These are phyloP conservation scores for Hansfordia pulvinata DNA, from an alignment of 2,329 filamentous ascomycete genomes.

Conservation along the genomic window DNA sequence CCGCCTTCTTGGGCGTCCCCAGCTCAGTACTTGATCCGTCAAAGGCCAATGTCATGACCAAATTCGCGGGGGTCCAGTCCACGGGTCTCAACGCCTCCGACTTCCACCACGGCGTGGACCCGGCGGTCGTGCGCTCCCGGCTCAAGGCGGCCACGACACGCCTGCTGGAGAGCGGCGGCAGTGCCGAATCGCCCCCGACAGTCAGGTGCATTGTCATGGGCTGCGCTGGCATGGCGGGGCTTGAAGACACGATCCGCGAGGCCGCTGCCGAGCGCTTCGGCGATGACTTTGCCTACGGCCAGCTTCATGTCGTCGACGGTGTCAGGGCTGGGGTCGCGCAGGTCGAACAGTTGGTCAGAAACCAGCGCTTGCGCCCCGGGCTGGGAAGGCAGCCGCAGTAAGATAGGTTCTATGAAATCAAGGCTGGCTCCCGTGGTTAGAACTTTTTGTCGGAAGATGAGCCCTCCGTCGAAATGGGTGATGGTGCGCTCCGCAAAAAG, in stretches of 20 bases:
- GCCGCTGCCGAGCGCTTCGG: slow-evolving; percentile 55
- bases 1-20: slow-evolving; percentile 50
- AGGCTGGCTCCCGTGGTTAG: too few species aligned
- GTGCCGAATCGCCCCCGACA: too few species aligned
- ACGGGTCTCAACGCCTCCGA: slow-evolving; percentile 72
- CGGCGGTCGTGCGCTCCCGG: slow-evolving; percentile 47
- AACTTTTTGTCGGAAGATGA: too few species aligned
- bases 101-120: slow-evolving; percentile 55
- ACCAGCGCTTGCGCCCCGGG: slow-evolving; percentile 26
- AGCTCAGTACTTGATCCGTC: too few species aligned
- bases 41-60: slow-evolving; percentile 19
- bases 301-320: slow-evolving; percentile 64
- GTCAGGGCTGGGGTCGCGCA: slow-evolving; percentile 56
- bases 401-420: too few species aligned
- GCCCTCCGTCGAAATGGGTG: too few species aligned
- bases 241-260: slow-evolving; percentile 62
- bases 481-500: too few species aligned
- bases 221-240: slow-evolving; percentile 81
- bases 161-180: slow-evolving; percentile 40
- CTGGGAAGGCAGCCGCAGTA: too few species aligned
- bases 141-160: slow-evolving; percentile 58
- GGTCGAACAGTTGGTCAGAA: slow-evolving; percentile 39
- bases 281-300: slow-evolving; percentile 34
- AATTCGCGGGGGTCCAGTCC: slow-evolving; percentile 69
- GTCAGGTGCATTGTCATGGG: slow-evolving; percentile 68